phyloP scores from a whole-genome alignment of 2,329 filamentous ascomycete species.

The Fusarium chaquense region DNA sequence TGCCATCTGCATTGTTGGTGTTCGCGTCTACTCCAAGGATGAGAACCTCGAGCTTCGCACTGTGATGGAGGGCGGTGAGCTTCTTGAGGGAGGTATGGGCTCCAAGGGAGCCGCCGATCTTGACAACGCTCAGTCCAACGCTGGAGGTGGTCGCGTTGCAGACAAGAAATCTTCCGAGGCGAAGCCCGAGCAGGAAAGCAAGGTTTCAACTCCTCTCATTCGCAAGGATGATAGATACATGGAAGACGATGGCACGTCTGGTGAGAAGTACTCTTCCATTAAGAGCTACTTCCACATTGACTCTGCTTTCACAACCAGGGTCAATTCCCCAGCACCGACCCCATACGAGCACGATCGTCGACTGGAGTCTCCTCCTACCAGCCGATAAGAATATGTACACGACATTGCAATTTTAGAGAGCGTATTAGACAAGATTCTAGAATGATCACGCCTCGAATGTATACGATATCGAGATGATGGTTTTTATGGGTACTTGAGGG shows the following conservation, averaged over 20 bases:
- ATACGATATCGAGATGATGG: conserved; percentile 33
- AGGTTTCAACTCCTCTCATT: conserved; percentile 44
- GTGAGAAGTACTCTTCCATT: conserved; percentile 43
- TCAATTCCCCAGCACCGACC: conserved; percentile 50
- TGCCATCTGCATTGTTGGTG: conserved; percentile 70
- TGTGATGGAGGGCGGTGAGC: conserved; percentile 67
- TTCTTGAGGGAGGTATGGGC: conserved; percentile 68
- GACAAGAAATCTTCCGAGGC: conserved; percentile 23
- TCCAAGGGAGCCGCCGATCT: conserved; percentile 67
- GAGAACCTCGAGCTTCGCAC: conserved; percentile 65
- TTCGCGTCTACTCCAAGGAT: conserved; percentile 72
- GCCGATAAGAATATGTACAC: conserved; percentile 9
- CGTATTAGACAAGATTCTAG: conserved; percentile 20
- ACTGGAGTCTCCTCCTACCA: conserved; percentile 33
- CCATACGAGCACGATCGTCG: conserved; percentile 49
- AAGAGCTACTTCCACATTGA: conserved; percentile 48
- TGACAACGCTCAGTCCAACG: conserved; percentile 68
- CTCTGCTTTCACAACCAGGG: conserved; percentile 46
- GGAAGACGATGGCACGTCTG: conserved; percentile 32
- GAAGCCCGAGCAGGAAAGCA: conserved; percentile 16
- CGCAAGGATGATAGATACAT: conserved; percentile 44
- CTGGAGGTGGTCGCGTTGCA: conserved; percentile 59
- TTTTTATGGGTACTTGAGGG: conserved; percentile 1
- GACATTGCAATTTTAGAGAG: conserved; percentile 25
- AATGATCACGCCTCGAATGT: conserved; percentile 26